Evolutionary conservation across 2,329 filamentous ascomycete species (phyloP), one percentile per base, ranked within the genome.

Genomic region (Diaporthe vexans): DNA sequence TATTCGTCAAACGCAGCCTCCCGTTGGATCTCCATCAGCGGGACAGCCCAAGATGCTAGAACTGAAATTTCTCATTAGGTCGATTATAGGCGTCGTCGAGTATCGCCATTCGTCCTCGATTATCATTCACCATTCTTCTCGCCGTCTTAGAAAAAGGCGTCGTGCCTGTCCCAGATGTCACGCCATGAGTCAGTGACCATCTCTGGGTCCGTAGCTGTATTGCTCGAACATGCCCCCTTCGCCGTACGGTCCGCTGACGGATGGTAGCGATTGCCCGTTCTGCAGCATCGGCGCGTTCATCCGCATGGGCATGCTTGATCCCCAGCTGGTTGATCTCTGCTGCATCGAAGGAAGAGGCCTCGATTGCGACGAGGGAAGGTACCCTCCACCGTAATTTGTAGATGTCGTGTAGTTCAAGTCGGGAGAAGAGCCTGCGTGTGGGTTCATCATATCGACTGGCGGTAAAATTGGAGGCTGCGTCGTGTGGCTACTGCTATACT

Each of bases 331-430:
- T 15, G 70, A 43, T 40, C 68, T 73, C 29, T 75, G 74, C 13
- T 65, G 59, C 72, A 75, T 74, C 26, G 72, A 70, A 33, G 72
- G 74, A 0, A 75, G 72, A 9, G 52, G 51, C 33, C 74, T 74
- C 26, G 74, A 74, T 21, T 58, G 58, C 24, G 54, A 46, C 24
- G 69, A 59, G 15, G 74, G 72, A 40, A 75, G 65, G n/a, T 75
- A 75, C 1, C 61, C 68, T 10, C 74, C 68, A 19, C 67, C 71
- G 51, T 74, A 76, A n/a, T 63, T 71, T 10, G 73, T 57, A 6
- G 70, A 74, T 8, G 75, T 76, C 19, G 75, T 76, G 61, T 74
- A 76, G 57, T 75, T 76, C 56, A 74, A 65, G 63, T 75, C 73
- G 15, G 73, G 75, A 13, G 72, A 72, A 17, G 74, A 72, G 46